phyloP scores from a whole-genome alignment of 2,329 filamentous ascomycete species.

The Fonsecaea nubica region DNA sequence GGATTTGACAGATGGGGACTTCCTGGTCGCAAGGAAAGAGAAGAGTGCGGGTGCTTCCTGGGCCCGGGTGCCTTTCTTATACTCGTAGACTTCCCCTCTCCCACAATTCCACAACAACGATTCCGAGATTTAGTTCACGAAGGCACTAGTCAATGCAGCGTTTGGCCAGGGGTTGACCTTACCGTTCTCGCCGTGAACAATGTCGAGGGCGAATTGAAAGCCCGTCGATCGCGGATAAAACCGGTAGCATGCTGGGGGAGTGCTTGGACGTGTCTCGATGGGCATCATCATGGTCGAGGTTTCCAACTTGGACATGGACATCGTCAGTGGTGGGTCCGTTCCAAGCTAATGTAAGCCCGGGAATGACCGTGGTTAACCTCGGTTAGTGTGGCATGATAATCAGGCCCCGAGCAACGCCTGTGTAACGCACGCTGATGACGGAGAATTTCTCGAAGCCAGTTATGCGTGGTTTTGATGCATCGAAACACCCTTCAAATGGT shows the following conservation, averaged over 20 bases:
- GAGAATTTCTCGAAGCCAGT: conserved; percentile 5
- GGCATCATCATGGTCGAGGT: conserved; percentile 11
- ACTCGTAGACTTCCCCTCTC: conserved; percentile 14
- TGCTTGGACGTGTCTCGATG: conserved; percentile 22
- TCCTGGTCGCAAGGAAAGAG: conserved; percentile 5
- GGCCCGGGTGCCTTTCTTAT: conserved; percentile 26
- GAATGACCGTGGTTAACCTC: conserved; percentile 31
- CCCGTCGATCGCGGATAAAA: conserved; percentile 31
- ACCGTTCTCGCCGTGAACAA: neutral
- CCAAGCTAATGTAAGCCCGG: conserved; percentile 23
- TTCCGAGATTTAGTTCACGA: conserved; percentile 17
- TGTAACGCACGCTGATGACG: conserved; percentile 5
- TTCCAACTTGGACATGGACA: conserved; percentile 15
- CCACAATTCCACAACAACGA: conserved; percentile 4
- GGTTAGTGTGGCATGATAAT: conserved; percentile 36
- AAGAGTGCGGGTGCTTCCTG: conserved; percentile 4
- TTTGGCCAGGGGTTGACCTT: neutral
- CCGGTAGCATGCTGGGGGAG: conserved; percentile 20
- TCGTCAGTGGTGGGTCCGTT: conserved; percentile 28
- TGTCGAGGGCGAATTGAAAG: conserved; percentile 27
- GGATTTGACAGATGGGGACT: neutral
- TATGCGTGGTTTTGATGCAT: neutral
- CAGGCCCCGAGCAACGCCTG: conserved; percentile 14
- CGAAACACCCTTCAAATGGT: neutral
- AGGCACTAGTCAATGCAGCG: conserved; percentile 23